Evolutionary conservation across 2,329 filamentous ascomycete species (phyloP).

Genomic region (Dothidotthia symphoricarpi): DNA sequence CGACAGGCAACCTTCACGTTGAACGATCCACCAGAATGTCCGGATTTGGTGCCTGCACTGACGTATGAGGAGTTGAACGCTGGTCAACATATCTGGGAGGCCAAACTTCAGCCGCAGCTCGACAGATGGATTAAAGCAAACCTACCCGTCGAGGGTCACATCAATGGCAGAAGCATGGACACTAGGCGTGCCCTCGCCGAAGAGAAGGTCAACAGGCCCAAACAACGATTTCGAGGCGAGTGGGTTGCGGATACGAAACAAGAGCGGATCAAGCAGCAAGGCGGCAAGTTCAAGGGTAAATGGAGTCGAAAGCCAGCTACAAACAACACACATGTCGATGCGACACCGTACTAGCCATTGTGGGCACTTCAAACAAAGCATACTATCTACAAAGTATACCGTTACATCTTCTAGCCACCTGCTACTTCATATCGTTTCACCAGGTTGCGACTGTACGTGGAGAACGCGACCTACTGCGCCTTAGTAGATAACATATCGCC

Average conservation of each 20-base stretch:
- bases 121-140: constrained; percentile 24
- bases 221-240: constrained; percentile 32
- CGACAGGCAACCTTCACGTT: constrained; percentile 25
- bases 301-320: constrained; percentile 16
- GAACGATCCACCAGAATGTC: constrained; percentile 1
- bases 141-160: constrained; percentile 13
- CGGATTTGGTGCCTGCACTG: constrained; percentile 11
- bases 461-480: constrained; percentile 45
- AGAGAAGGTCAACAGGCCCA: constrained; percentile 13
- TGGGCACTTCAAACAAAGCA: neutral
- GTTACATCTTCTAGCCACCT: constrained; percentile 19
- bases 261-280: constrained; percentile 33
- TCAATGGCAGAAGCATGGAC: constrained; percentile 20
- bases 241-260: constrained; percentile 27
- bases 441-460: constrained; percentile 40
- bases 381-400: constrained; percentile 16
- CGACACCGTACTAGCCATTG: neutral
- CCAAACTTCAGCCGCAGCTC: constrained; percentile 21
- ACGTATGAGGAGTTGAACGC: constrained; percentile 24
- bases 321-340: neutral
- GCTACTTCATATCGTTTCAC: constrained; percentile 11
- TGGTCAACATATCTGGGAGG: constrained; percentile 25
- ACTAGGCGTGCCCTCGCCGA: constrained; percentile 12
- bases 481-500: constrained; percentile 44
- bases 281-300: constrained; percentile 28